phyloP scores from a whole-genome alignment of 441 rosid species.

The Arabidopsis lyrata region DNA sequence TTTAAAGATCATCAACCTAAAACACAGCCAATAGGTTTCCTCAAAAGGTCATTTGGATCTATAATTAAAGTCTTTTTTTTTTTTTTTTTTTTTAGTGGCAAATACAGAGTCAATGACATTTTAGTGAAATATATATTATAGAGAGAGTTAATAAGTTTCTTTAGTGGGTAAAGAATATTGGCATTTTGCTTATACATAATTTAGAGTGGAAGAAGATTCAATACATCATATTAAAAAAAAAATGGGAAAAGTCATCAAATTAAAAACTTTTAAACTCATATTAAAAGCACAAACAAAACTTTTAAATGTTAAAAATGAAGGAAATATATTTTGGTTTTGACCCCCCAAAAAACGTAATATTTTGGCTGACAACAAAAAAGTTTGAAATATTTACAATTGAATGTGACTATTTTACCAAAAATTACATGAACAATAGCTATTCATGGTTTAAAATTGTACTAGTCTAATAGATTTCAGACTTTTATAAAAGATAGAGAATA shows the following conservation, averaged over 20 bases:
- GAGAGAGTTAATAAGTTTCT: background rate
- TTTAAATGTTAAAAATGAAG: too few relatives aligned
- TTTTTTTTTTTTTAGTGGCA: constrained; percentile 12
- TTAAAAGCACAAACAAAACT: too few relatives aligned
- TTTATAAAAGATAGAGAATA: background rate
- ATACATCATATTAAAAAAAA: background rate
- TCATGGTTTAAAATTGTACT: background rate
- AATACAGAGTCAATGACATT: background rate
- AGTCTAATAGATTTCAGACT: background rate
- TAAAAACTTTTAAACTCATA: too few relatives aligned
- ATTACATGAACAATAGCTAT: background rate
- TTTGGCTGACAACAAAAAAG: too few relatives aligned
- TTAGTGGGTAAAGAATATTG: constrained; percentile 12
- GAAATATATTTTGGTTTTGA: too few relatives aligned
- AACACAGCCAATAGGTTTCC: background rate
- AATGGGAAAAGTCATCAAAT: too few relatives aligned
- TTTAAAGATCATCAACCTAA: background rate
- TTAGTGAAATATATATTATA: background rate
- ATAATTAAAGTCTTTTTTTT: background rate
- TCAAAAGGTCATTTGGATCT: constrained; percentile 35
- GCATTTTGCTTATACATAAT: background rate
- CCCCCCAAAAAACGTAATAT: too few relatives aligned
- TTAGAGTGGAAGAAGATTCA: background rate
- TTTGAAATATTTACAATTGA: too few relatives aligned
- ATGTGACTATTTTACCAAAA: background rate